phyloP scores from a whole-genome alignment of 2,329 filamentous ascomycete species.

The Dactylella cylindrospora region DNA sequence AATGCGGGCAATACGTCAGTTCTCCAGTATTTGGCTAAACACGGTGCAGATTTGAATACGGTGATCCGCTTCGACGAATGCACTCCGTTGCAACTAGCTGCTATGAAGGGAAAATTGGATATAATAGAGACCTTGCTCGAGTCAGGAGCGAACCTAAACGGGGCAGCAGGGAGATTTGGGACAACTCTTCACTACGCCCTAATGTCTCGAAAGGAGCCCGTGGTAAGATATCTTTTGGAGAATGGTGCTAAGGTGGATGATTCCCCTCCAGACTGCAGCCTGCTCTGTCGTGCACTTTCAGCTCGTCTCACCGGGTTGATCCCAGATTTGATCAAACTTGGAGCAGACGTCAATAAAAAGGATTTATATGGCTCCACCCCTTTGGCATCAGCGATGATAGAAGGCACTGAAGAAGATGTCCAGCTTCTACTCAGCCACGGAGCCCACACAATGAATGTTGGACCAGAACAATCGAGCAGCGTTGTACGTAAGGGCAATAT shows the following conservation, averaged over 20 bases:
- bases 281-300: constrained; percentile 1
- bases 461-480: not conserved
- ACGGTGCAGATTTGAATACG: constrained; percentile 8
- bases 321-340: constrained; percentile 7
- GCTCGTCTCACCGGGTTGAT: not conserved
- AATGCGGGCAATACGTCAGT: not conserved
- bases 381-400: constrained; percentile 13
- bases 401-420: not conserved
- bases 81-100: constrained; percentile 15
- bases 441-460: not conserved
- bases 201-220: not conserved
- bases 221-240: constrained; percentile 2
- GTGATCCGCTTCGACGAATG: constrained; percentile 1
- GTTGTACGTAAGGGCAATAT: not conserved
- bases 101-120: not conserved
- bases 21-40: constrained; percentile 1
- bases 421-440: constrained; percentile 7
- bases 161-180: not conserved
- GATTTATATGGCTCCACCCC: constrained; percentile 3
- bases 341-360: constrained; percentile 22
- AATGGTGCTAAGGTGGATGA: constrained; percentile 10
- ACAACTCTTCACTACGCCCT: constrained; percentile 10
- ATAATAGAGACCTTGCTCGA: constrained; percentile 7
- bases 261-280: not conserved
- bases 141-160: constrained; percentile 9